phyloP scores from a whole-genome alignment of 2,329 filamentous ascomycete species.

The Colletotrichum lentis region DNA sequence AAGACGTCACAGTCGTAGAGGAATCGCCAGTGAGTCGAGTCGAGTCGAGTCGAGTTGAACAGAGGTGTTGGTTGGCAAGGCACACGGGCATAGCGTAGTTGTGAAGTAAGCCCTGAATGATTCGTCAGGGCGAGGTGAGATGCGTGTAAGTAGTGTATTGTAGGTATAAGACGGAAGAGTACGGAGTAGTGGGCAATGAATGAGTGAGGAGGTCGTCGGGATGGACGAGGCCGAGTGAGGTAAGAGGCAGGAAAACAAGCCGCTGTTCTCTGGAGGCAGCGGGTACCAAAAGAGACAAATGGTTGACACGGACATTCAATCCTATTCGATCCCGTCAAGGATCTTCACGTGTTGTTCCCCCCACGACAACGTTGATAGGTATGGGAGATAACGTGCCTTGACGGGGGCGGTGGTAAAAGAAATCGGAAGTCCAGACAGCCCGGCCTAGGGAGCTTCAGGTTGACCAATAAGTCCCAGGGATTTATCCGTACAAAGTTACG shows the following conservation, averaged over 20 bases:
- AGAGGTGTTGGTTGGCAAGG: background rate
- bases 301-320: background rate
- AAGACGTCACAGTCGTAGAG: background rate
- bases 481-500: too few species aligned
- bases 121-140: background rate
- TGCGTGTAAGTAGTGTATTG: background rate
- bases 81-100: background rate
- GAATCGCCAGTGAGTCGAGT: background rate
- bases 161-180: background rate
- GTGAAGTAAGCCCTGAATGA: background rate
- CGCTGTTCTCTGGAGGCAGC: background rate
- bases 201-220: background rate
- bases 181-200: too few species aligned
- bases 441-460: conserved; percentile 26
- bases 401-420: background rate
- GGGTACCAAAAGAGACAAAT: background rate
- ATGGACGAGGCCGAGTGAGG: conserved; percentile 6
- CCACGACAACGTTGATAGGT: background rate
- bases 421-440: conserved; percentile 1
- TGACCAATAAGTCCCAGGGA: conserved; percentile 11
- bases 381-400: background rate
- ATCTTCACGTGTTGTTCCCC: background rate
- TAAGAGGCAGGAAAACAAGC: background rate
- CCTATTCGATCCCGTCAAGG: background rate
- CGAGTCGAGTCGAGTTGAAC: background rate